Percentiles rank a stretch among this genome's conserved stretches.
These are phyloP conservation scores for Fusarium nelsonii DNA, from an alignment of 2,329 filamentous ascomycete species.

Conservation along the genomic window DNA sequence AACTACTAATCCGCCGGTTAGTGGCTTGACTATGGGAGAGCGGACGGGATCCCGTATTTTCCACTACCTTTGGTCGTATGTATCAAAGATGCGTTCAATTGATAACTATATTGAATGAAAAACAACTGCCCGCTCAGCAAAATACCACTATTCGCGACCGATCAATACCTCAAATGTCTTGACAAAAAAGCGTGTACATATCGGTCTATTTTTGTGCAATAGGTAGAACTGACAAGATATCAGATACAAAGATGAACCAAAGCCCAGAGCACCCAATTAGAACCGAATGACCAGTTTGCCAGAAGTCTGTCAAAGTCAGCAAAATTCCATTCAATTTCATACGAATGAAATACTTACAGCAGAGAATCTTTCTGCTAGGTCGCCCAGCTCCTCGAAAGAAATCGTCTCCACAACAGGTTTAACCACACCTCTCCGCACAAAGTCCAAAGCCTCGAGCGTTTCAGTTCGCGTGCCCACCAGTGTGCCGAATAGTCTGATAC, in stretches of 20 bases:
- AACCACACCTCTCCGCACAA: slow-evolving; percentile 48
- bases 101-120: background rate
- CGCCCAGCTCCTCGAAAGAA: slow-evolving; percentile 1
- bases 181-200: too few species aligned
- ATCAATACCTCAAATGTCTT: too few species aligned
- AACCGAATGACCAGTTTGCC: slow-evolving; percentile 30
- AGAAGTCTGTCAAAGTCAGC: background rate
- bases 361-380: background rate
- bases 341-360: background rate
- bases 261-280: too few species aligned
- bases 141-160: too few species aligned
- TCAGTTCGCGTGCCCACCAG: slow-evolving; percentile 55
- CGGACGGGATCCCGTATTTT: background rate
- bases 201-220: background rate
- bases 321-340: rapidly evolving
- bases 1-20: too few species aligned
- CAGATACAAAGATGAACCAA: background rate
- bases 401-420: slow-evolving; percentile 17
- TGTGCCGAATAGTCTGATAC: slow-evolving; percentile 53
- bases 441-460: slow-evolving; percentile 57
- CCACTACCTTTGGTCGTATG: background rate
- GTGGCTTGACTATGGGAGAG: background rate
- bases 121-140: background rate
- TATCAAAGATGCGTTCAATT: rapidly evolving
- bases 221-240: too few species aligned